Evolutionary conservation across 1,284 basidiomycete species (phyloP).

Genomic region (Moesziomyces sp.): DNA sequence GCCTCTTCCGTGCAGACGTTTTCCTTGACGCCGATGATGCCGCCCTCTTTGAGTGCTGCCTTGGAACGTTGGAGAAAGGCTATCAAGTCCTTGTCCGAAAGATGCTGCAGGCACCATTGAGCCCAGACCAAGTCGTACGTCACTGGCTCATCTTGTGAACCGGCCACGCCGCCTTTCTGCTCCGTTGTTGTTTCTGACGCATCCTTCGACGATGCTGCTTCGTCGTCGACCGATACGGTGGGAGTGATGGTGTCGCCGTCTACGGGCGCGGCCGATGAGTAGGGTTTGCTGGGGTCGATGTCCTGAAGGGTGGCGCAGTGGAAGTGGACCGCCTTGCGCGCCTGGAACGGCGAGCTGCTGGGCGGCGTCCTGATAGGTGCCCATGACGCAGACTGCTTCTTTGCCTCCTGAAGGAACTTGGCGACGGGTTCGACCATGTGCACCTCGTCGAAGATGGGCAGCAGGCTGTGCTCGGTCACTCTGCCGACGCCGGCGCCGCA

Average conservation of each 20-base stretch:
- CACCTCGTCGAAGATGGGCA: conserved; percentile 64
- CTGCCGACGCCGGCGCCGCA: conserved; percentile 66
- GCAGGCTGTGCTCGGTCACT: conserved; percentile 61
- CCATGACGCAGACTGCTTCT: conserved; percentile 52
- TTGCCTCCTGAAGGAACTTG: conserved; percentile 63
- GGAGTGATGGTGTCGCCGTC: conserved; percentile 25
- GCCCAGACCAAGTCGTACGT: conserved; percentile 64
- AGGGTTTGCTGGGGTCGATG: conserved; percentile 56
- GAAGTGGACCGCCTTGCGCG: conserved; percentile 63
- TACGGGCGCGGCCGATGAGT: conserved; percentile 22
- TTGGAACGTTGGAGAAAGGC: conserved; percentile 57
- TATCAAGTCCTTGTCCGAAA: conserved; percentile 63
- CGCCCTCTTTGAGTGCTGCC: conserved; percentile 49
- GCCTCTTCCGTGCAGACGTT: conserved; percentile 62
- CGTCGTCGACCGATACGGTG: conserved; percentile 32
- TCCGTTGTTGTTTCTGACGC: neutral
- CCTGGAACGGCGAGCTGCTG: conserved; percentile 51
- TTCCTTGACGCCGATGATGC: conserved; percentile 65
- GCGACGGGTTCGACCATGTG: conserved; percentile 65
- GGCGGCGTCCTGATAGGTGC: conserved; percentile 46
- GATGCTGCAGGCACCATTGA: conserved; percentile 67
- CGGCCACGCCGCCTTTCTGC: conserved; percentile 28
- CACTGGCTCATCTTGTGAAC: conserved; percentile 40
- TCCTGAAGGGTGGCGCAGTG: conserved; percentile 63
- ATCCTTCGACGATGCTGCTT: neutral